Evolutionary conservation across 2,329 filamentous ascomycete species (phyloP).

Genomic region (Aspergillus intermedius): DNA sequence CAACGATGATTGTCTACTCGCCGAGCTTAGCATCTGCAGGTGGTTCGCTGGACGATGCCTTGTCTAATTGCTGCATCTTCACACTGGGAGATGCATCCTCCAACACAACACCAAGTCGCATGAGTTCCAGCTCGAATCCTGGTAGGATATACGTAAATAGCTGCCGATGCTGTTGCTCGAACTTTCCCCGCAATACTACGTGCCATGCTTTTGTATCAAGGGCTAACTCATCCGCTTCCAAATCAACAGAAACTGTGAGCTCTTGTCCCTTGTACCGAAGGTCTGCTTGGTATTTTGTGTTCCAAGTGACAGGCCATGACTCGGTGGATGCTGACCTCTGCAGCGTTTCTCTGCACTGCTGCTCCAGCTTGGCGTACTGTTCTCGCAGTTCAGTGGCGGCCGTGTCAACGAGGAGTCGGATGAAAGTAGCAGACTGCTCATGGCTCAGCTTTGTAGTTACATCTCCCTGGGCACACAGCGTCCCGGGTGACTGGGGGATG

Average conservation of each 20-base stretch:
- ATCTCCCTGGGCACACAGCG: conserved; percentile 47
- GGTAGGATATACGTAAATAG: conserved; percentile 43
- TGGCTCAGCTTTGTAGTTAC: conserved; percentile 46
- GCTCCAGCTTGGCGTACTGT: conserved; percentile 31
- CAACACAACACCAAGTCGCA: conserved; percentile 42
- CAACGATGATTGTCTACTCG: conserved; percentile 35
- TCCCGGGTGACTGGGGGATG: conserved; percentile 46
- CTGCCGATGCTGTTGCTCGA: conserved; percentile 39
- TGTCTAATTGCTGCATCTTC: conserved; percentile 29
- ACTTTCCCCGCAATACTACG: conserved; percentile 31
- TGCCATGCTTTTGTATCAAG: conserved; percentile 24
- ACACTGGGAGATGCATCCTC: conserved; percentile 39
- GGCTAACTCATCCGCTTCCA: conserved; percentile 30
- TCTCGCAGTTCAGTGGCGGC: conserved; percentile 26
- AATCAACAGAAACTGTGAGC: conserved; percentile 29
- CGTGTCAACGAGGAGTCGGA: conserved; percentile 35
- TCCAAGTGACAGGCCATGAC: conserved; percentile 21
- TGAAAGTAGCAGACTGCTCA: conserved; percentile 42
- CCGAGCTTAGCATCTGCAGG: conserved; percentile 11
- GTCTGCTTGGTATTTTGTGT: conserved; percentile 38
- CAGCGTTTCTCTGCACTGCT: conserved; percentile 35
- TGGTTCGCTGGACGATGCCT: conserved; percentile 21
- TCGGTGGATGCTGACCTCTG: conserved; percentile 27
- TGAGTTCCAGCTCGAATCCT: conserved; percentile 42
- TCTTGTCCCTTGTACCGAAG: conserved; percentile 46